phyloP scores from a whole-genome alignment of 2,329 filamentous ascomycete species.

The Calonectria multiphialidica region DNA sequence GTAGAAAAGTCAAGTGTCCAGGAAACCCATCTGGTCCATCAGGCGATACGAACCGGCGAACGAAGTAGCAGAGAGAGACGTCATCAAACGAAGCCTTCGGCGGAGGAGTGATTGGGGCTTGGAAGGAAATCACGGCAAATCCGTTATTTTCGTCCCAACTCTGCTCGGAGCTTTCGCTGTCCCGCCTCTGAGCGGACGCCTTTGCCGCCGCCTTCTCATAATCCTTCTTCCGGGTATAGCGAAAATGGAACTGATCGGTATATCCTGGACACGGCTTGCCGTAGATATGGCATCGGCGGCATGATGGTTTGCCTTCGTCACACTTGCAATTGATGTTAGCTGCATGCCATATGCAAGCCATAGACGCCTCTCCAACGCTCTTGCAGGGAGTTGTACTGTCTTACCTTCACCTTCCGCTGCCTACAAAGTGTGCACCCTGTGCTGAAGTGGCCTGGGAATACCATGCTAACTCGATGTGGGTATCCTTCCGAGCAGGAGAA shows the following conservation, averaged over 20 bases:
- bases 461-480: conserved; percentile 23
- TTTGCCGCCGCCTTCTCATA: not conserved
- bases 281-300: conserved; percentile 48
- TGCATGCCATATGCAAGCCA: not conserved
- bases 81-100: conserved; percentile 40
- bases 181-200: not conserved
- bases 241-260: conserved; percentile 51
- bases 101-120: not conserved
- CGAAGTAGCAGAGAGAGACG: conserved; percentile 49
- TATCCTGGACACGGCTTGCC: conserved; percentile 50
- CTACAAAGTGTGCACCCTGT: conserved; percentile 46
- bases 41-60: conserved; percentile 49
- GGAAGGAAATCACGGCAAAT: not conserved
- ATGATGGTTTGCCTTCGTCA: conserved; percentile 48
- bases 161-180: not conserved
- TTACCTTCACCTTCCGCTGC: conserved; percentile 47
- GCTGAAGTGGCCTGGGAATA: conserved; percentile 47
- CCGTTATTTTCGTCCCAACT: not conserved
- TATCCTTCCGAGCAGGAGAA: not conserved
- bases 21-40: conserved; percentile 45
- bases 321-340: conserved; percentile 35
- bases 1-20: conserved; percentile 49
- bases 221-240: conserved; percentile 34
- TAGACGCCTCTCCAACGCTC: not conserved
- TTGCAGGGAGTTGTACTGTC: not conserved